Base-by-base conservation (phyloP, 2,329 filamentous ascomycete species). In the Polychaeton citri region DNA sequence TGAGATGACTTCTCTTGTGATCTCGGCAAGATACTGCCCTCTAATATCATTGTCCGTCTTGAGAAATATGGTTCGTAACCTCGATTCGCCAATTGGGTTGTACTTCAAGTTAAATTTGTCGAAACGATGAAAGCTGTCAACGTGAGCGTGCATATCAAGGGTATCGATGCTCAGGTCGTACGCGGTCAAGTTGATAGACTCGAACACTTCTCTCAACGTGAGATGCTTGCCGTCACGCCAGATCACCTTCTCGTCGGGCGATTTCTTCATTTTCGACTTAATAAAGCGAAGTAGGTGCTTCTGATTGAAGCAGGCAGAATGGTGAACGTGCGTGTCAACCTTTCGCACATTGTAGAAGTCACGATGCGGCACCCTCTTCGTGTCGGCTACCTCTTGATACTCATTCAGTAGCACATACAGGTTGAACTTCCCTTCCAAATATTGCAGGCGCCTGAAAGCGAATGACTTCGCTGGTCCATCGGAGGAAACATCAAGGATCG, bases 81-180 rank as follows among this genome's bases (percentile, higher is more conserved):
- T 79, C 30, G 90, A 96, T 61, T 98, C 90, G 34, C 90, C 90
- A 42, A 98, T 79, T 1, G 90, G 90, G 49, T 98, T 98, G 57
- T 98, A 98, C 58, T 98, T 98, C 38, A 98, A 68, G 57, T 98
- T 98, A 71, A 98, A 98, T 60, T 98, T 98, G 67, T 98, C 90
- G 56, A 98, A 98, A 3, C 90, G 83, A 61, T 98, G 90, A 64
- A 98, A 98, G 0, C 85, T 92, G 60, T 98, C 90, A 8, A 85
- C 95, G 54, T 98, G 90, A 17, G 90, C 88, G 65, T 98, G 90
- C 90, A 98, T 98, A 63, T 98, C 90, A 21, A 98, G 71, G 1
- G 90, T 98, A 60, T 98, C 90, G 45, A 98, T 98, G 60, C 87
- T 95, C 36, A 98, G 68, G 57, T 98, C 90, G 58, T 98, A 98